Evolutionary conservation across 345 rosid genomes (phyloP), one percentile per base, ranked within the genome.

Genomic region (Eucalyptus pauciflora): DNA sequence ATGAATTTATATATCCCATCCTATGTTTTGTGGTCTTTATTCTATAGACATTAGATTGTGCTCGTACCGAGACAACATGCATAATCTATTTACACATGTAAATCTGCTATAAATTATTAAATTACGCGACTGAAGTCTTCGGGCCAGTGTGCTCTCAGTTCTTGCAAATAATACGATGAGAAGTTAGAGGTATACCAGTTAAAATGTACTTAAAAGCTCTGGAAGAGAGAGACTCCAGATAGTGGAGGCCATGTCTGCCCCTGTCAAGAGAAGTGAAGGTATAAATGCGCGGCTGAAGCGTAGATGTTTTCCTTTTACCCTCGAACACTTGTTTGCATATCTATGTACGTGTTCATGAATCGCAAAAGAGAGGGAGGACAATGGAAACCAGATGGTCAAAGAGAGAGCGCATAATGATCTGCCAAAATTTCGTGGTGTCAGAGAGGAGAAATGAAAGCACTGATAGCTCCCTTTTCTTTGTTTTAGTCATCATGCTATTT

Each of bases 341-440:
- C 17, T 22, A 41, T n/a, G 64, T 20, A 17, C 87, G 45, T 16
- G 56, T 51, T 51, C 46, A 31, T 18, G 62, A 51, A 51, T 64
- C 60, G 33, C 8, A 31, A 51, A 52, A 51, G 64, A 31, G 52
- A 60, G 50, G 31, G 51, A 41, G 31, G 51, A 81, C 49, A 52
- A 52, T 52, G 33, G 81, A 86, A 33, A 58, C 87, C 86, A 58
- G 89, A 31, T 86, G 93, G 97, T 95, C 97, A 95, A 95, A 95
- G 88, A 87, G 56, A 46, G 88, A 87, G 88, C 31, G 90, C 88
- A 90, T 92, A 92, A 92, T 93, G 94, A 93, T 90, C 95, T 94
- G 98, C 91, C 95, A 93, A 92, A 90, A 92, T 91, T 93, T 95
- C 92, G 93, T 91, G 91, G 94, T 95, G 97, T 94, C 96, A 94